phyloP scores from a whole-genome alignment of 768 basidiomycete species.

The Lactarius hatsudake region DNA sequence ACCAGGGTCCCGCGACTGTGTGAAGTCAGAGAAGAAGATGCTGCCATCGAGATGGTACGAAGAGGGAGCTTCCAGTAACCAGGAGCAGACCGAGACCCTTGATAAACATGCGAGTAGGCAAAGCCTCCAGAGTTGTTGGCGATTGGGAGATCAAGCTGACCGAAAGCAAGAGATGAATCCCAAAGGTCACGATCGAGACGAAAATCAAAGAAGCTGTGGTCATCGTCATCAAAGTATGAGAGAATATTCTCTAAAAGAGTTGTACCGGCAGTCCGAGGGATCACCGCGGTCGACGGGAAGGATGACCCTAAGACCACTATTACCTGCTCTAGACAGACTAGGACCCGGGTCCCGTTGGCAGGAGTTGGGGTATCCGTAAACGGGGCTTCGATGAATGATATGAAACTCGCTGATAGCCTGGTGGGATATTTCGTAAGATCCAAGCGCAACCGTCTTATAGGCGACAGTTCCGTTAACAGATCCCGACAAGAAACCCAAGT shows the following conservation, averaged over 20 bases:
- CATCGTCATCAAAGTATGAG: too few relatives aligned
- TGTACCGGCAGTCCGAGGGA: slow-evolving; percentile 42
- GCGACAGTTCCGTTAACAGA: slow-evolving; percentile 46
- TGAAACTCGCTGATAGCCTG: too few relatives aligned
- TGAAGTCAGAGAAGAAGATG: slow-evolving; percentile 37
- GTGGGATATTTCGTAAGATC: too few relatives aligned
- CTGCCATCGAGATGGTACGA: slow-evolving; percentile 41
- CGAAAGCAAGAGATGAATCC: slow-evolving; percentile 51
- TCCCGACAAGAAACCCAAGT: slow-evolving; percentile 48
- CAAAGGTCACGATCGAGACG: slow-evolving; percentile 41
- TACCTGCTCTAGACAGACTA: slow-evolving; percentile 44
- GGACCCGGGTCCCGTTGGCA: too few relatives aligned
- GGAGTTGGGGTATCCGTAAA: background rate
- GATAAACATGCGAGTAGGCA: slow-evolving; percentile 41
- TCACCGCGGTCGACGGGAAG: slow-evolving; percentile 49
- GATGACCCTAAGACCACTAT: slow-evolving; percentile 57
- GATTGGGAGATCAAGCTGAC: slow-evolving; percentile 42
- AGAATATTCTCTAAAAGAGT: slow-evolving; percentile 49
- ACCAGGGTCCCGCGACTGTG: slow-evolving; percentile 44
- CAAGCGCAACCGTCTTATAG: too few relatives aligned
- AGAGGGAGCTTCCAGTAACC: slow-evolving; percentile 62
- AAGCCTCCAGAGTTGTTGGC: slow-evolving; percentile 36
- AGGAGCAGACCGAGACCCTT: slow-evolving; percentile 36
- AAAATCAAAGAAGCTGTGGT: slow-evolving; percentile 47
- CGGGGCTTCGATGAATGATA: too few relatives aligned